phyloP scores from a whole-genome alignment of 2,329 filamentous ascomycete genomes.

The Pseudocercospora eumusae region DNA sequence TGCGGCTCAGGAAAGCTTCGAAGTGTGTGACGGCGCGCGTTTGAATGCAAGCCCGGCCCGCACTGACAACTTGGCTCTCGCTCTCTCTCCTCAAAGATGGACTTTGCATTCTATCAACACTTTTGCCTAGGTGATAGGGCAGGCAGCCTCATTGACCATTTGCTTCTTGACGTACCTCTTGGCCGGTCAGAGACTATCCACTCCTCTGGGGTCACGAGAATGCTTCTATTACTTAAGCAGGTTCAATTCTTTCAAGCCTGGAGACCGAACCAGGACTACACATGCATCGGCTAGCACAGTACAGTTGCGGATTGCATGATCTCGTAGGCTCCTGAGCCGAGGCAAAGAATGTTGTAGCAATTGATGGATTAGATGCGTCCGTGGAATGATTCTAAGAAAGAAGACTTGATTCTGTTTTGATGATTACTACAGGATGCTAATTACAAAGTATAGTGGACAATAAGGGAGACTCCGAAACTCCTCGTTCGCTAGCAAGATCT shows the following conservation, averaged over 20 bases:
- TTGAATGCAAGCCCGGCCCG: background rate
- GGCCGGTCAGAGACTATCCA: too few relatives aligned
- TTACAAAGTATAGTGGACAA: background rate
- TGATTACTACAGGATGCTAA: background rate
- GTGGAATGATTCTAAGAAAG: background rate
- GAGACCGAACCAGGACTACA: too few relatives aligned
- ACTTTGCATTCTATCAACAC: background rate
- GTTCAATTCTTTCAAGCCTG: too few relatives aligned
- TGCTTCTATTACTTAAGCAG: too few relatives aligned
- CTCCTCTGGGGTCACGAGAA: too few relatives aligned
- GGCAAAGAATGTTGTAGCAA: too few relatives aligned
- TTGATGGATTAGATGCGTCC: background rate
- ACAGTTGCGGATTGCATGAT: too few relatives aligned
- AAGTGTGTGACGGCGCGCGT: background rate
- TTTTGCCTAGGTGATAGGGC: background rate
- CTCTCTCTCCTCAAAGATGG: background rate
- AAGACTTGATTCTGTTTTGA: background rate
- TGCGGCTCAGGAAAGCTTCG: background rate
- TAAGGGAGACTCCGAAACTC: conserved; percentile 2
- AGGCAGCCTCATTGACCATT: too few relatives aligned
- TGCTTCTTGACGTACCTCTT: too few relatives aligned
- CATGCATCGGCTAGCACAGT: too few relatives aligned
- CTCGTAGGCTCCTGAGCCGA: too few relatives aligned
- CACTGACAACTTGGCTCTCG: background rate
- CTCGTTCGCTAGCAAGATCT: conserved; percentile 5